These are phyloP conservation scores for Ceratobasidium sp. DNA, from an alignment of 1,284 basidiomycete genomes.

Conservation along the genomic window DNA sequence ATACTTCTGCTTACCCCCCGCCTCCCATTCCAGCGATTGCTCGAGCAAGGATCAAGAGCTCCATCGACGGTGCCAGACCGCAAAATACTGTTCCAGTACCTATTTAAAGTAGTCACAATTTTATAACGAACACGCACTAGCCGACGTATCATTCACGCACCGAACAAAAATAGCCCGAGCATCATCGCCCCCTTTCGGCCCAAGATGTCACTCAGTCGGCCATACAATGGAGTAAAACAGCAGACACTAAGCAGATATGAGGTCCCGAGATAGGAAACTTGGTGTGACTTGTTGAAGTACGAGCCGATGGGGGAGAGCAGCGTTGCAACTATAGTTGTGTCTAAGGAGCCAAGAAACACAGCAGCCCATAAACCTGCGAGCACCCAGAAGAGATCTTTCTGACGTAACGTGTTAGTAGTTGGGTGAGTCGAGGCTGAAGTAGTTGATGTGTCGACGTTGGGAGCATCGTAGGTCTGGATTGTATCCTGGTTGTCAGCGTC, in stretches of 20 bases:
- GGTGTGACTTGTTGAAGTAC: constrained; percentile 81
- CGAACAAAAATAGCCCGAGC: constrained; percentile 83
- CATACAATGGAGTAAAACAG: constrained; percentile 78
- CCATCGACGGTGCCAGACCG: constrained; percentile 87
- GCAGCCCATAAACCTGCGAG: constrained; percentile 82
- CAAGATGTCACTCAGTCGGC: constrained; percentile 88
- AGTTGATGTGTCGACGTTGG: too few relatives aligned
- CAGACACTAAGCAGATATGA: constrained; percentile 90
- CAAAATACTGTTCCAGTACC: constrained; percentile 86
- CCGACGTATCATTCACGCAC: constrained; percentile 60
- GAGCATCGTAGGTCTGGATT: too few relatives aligned
- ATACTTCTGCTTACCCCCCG: constrained; percentile 73
- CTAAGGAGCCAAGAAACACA: constrained; percentile 84
- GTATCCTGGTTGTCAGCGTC: too few relatives aligned
- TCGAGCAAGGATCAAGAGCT: constrained; percentile 82
- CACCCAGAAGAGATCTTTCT: constrained; percentile 69
- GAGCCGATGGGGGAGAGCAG: constrained; percentile 84
- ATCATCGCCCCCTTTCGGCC: constrained; percentile 77
- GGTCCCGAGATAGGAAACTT: constrained; percentile 89
- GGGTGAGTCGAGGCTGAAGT: too few relatives aligned
- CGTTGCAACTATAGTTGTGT: constrained; percentile 75
- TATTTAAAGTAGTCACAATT: constrained; percentile 54
- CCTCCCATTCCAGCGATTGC: constrained; percentile 92
- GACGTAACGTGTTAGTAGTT: not conserved
- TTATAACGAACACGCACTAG: constrained; percentile 42